Conservation (phyloP, 352 stramenopile species). For the Phytophthora syringae region DNA sequence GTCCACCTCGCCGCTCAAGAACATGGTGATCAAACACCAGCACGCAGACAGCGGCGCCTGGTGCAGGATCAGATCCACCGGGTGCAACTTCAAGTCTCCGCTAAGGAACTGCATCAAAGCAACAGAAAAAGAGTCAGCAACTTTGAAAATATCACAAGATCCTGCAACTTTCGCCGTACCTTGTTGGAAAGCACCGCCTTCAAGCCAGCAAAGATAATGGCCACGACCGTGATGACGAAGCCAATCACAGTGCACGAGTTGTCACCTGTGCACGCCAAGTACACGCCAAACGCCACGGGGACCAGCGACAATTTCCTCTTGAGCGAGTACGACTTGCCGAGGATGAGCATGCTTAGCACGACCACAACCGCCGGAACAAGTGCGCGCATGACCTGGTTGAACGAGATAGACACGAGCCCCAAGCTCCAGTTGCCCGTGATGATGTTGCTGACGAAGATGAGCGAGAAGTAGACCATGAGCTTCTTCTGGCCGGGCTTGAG, state of each 20-base stretch:
- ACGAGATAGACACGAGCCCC: slow-evolving; percentile 93
- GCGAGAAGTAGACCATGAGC: slow-evolving; percentile 89
- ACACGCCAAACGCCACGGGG: slow-evolving; percentile 85
- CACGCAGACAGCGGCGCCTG: slow-evolving; percentile 93
- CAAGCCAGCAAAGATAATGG: slow-evolving; percentile 91
- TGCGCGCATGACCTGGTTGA: slow-evolving; percentile 95
- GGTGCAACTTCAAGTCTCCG: slow-evolving; percentile 93
- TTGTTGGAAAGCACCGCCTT: slow-evolving; percentile 94
- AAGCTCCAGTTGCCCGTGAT: slow-evolving; percentile 95
- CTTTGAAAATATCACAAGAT: no score
- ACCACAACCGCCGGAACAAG: slow-evolving; percentile 85
- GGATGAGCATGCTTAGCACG: slow-evolving; percentile 81
- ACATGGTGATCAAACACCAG: slow-evolving; percentile 87
- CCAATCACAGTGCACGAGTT: slow-evolving; percentile 90
- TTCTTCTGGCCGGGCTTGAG: slow-evolving; percentile 68
- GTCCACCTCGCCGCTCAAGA: slow-evolving; percentile 80
- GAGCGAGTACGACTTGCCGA: slow-evolving; percentile 79
- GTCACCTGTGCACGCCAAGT: slow-evolving; percentile 86
- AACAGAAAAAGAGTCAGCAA: slow-evolving; percentile 12
- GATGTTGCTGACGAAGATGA: slow-evolving; percentile 97
- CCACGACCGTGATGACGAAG: slow-evolving; percentile 89
- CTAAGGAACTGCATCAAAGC: slow-evolving; percentile 76
- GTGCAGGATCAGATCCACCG: slow-evolving; percentile 92
- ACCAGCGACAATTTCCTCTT: slow-evolving; percentile 78
- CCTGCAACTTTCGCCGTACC: slow-evolving; percentile 14